These are phyloP conservation scores for Spirogloea muscicola DNA, from an alignment of 139 green algal species.

Conservation along the genomic window DNA sequence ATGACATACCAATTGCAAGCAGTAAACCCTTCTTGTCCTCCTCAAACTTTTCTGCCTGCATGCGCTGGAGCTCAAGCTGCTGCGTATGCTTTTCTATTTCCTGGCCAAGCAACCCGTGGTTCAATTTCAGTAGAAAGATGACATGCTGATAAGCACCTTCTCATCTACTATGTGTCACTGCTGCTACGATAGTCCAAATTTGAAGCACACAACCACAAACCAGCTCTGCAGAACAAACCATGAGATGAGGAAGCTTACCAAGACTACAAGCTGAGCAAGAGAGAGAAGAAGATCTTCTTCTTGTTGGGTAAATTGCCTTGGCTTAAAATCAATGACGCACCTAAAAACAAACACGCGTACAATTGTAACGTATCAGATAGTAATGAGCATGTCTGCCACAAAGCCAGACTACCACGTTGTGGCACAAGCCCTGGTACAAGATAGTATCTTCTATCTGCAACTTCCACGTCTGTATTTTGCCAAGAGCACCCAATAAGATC, in stretches of 20 bases:
- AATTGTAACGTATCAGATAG: no score
- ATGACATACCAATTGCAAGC: constrained; percentile 49
- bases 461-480: background rate
- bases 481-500: background rate
- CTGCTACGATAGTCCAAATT: constrained; percentile 1
- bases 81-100: constrained; percentile 71
- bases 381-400: no score
- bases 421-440: background rate
- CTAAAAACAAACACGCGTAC: constrained; percentile 32
- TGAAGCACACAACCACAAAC: background rate
- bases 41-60: constrained; percentile 39
- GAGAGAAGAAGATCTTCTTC: constrained; percentile 71
- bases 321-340: constrained; percentile 73
- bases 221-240: background rate
- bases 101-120: constrained; percentile 2
- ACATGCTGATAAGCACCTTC: background rate
- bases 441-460: background rate
- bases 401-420: background rate
- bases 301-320: constrained; percentile 67
- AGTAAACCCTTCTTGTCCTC: constrained; percentile 55
- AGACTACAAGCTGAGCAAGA: constrained; percentile 77
- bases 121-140: background rate
- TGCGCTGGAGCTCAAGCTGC: constrained; percentile 39
- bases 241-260: constrained; percentile 62
- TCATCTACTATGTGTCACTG: background rate